A percentile compares a stretch with the other conserved stretches of the same genome.
These are phyloP conservation scores for Rhododendron simsii DNA, from an alignment of 148 eudicot genomes.

Conservation along the genomic window DNA sequence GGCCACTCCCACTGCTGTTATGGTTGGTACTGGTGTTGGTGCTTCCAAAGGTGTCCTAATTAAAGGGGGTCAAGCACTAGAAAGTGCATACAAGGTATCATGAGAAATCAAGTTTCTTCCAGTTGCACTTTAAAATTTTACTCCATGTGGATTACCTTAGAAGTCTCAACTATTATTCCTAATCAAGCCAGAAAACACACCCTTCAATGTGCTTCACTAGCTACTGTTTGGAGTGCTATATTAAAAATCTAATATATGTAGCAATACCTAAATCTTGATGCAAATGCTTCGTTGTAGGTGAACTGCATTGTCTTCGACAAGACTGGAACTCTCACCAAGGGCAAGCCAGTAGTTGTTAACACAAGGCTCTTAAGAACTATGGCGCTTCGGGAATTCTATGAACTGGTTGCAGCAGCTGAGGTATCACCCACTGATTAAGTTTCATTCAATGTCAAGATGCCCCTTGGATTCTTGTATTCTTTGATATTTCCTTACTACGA, in stretches of 20 bases:
- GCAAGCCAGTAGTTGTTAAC: constrained; percentile 78
- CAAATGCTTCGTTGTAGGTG: constrained; percentile 41
- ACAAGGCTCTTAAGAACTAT: constrained; percentile 46
- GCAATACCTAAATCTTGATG: background rate
- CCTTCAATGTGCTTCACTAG: background rate
- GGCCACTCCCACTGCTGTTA: constrained; percentile 99
- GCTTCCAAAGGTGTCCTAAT: constrained; percentile 97
- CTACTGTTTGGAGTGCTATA: background rate
- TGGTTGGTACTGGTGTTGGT: constrained; percentile 99
- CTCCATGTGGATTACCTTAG: background rate
- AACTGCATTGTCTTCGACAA: constrained; percentile 95
- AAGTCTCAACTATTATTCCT: background rate
- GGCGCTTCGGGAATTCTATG: constrained; percentile 69
- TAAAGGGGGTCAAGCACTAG: constrained; percentile 95
- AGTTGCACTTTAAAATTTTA: background rate
- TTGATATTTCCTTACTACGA: background rate
- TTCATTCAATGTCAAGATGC: background rate
- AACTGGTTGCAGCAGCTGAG: constrained; percentile 87
- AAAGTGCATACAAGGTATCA: constrained; percentile 82
- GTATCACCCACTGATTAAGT: background rate
- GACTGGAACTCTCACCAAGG: constrained; percentile 92
- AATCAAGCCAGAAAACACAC: background rate
- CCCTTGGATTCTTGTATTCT: background rate
- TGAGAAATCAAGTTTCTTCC: background rate
- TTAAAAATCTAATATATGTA: background rate